Base-by-base conservation (phyloP, 352 stramenopile species). In the Phytophthora uliginosa region DNA sequence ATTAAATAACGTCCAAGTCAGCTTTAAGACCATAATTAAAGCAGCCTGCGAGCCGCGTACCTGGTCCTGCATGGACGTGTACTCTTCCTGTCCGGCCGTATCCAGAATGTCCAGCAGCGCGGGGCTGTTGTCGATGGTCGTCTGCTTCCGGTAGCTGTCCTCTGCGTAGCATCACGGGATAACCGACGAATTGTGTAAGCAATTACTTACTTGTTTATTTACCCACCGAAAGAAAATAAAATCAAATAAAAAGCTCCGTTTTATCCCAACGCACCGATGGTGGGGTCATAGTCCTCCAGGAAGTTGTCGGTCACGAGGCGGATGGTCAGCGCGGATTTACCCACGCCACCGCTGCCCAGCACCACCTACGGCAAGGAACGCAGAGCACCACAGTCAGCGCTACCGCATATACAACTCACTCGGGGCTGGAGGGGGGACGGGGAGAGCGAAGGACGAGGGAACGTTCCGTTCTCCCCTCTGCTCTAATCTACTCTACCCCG, bases 281-380 rank as follows among this genome's bases (percentile, higher is more conserved):
- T 98, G 28, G 93, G 93, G 76, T 98, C 93, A 85, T 97, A 98
- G 79, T 98, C 91, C 71, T 97, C 91, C n/a, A 98, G 76, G 70
- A 97, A 98, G 75, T 97, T 96, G 70, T 97, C 93, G 17, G 90
- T 95, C 71, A 98, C 90, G 54, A 98, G 89, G n/a, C 93, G 89
- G 70, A 97, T 95, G 52, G 92, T 97, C n/a, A 98, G 80, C 63
- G 93, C 93, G 33, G 90, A 97, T 82, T 98, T 98, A 69, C 93
- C 93, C 28, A 98, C 93, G 73, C 93, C 93, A 72, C 93, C 93
- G 67, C 89, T 95, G 59, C 93, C 93, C 58, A 98, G 78, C 62
- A 98, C 92, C 36, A 96, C 89, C 88, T 95, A 67, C 13, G 71
- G 10, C 1, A 53, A 47, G 17, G 18, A n/a, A 18, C 38, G 8